These are phyloP conservation scores for Russula sp. DNA, from an alignment of 768 basidiomycete species.

Conservation along the genomic window DNA sequence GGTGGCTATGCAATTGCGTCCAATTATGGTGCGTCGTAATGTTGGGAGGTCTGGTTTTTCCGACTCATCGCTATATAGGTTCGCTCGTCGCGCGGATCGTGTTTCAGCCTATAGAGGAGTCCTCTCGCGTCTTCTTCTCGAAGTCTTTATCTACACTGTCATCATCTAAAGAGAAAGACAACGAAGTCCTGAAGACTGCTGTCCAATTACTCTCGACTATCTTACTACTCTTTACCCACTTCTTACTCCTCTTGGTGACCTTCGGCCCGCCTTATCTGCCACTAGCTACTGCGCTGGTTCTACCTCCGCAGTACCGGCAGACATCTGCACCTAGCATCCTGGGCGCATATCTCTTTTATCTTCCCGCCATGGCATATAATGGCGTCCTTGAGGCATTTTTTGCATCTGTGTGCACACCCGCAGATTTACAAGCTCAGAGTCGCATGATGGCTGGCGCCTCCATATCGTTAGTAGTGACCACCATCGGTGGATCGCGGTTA, in stretches of 20 bases:
- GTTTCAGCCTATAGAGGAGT: conserved; percentile 96
- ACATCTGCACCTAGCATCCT: conserved; percentile 82
- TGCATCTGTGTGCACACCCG: conserved; percentile 63
- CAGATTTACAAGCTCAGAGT: conserved; percentile 65
- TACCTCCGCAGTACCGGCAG: conserved; percentile 60
- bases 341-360: conserved; percentile 76
- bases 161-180: neutral
- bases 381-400: conserved; percentile 91
- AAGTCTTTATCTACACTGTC: conserved; percentile 34
- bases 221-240: conserved; percentile 60
- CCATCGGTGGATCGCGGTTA: conserved; percentile 40
- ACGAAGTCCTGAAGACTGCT: conserved; percentile 32
- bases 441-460: conserved; percentile 84
- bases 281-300: conserved; percentile 57
- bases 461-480: conserved; percentile 51
- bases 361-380: conserved; percentile 86
- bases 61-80: conserved; percentile 41
- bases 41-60: neutral
- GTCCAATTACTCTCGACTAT: conserved; percentile 41
- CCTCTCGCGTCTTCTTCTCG: conserved; percentile 84
- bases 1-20: conserved; percentile 94
- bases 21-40: conserved; percentile 70
- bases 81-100: conserved; percentile 88
- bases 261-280: conserved; percentile 76
- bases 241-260: conserved; percentile 63